Conservation (phyloP, 345 rosid species). For the Citrus maxima region DNA sequence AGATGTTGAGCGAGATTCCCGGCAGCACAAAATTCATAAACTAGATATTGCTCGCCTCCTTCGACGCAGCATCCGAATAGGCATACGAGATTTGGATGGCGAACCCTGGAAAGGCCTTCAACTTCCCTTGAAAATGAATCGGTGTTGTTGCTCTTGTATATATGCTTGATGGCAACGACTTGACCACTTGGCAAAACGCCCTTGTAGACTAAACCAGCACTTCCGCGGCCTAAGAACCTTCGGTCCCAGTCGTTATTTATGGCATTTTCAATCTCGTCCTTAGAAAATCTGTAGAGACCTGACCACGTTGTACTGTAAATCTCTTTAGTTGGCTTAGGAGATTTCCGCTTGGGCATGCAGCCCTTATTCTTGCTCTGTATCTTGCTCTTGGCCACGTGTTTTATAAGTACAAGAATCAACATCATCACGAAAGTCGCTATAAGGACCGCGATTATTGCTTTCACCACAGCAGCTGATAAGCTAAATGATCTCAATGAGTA, state of each 20-base stretch:
- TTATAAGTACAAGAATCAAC: constrained; percentile 33
- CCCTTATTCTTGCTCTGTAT: not conserved
- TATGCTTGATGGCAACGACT: constrained; percentile 55
- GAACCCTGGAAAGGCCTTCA: constrained; percentile 53
- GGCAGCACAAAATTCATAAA: constrained; percentile 52
- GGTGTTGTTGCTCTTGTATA: constrained; percentile 28
- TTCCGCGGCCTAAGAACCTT: constrained; percentile 48
- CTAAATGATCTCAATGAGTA: constrained; percentile 19
- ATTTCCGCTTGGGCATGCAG: not conserved
- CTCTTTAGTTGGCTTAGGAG: constrained; percentile 17
- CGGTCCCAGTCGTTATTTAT: constrained; percentile 28
- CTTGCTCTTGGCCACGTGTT: constrained; percentile 24
- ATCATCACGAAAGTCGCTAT: constrained; percentile 22
- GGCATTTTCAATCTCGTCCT: constrained; percentile 57
- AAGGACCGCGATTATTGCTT: constrained; percentile 21
- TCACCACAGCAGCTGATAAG: constrained; percentile 32
- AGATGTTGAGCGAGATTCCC: constrained; percentile 64
- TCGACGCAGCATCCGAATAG: constrained; percentile 57
- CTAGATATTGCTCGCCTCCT: constrained; percentile 52
- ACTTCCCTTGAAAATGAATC: constrained; percentile 57
- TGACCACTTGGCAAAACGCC: constrained; percentile 64
- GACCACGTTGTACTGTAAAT: constrained; percentile 23
- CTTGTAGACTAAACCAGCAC: constrained; percentile 57
- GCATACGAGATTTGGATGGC: constrained; percentile 60
- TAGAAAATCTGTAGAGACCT: constrained; percentile 50